Conservation (phyloP, 768 basidiomycete genomes). For the Tulasnella sp. region DNA sequence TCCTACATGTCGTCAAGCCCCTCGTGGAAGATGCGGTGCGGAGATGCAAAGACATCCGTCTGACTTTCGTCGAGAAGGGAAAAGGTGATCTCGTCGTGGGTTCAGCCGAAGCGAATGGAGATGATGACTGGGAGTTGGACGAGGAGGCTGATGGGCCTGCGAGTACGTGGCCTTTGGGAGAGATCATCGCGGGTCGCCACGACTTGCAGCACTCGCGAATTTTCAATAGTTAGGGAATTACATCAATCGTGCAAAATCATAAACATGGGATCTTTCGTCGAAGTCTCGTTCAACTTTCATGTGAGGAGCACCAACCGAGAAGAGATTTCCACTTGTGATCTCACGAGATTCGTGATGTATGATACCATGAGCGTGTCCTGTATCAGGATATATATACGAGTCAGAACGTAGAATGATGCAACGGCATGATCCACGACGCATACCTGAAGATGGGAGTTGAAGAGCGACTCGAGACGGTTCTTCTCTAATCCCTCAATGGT, state of each 20-base stretch:
- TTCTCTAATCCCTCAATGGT: slow-evolving; percentile 54
- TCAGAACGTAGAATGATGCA: neutral
- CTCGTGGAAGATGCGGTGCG: slow-evolving; percentile 47
- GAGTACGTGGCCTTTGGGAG: slow-evolving; percentile 93
- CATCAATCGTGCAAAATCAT: neutral
- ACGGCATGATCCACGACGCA: too few relatives aligned
- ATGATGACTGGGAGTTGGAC: neutral
- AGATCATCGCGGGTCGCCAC: slow-evolving; percentile 80
- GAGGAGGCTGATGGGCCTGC: slow-evolving; percentile 46
- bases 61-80: neutral
- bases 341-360: slow-evolving; percentile 86
- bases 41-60: slow-evolving; percentile 39
- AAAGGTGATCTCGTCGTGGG: neutral
- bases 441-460: slow-evolving; percentile 69
- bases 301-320: slow-evolving; percentile 68
- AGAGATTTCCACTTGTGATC: slow-evolving; percentile 87
- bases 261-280: too few relatives aligned
- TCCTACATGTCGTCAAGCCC: slow-evolving; percentile 59
- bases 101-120: neutral
- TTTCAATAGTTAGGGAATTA: slow-evolving; percentile 55
- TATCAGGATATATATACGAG: neutral
- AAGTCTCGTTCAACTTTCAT: too few relatives aligned
- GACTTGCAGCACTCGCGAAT: slow-evolving; percentile 93
- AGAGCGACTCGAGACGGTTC: slow-evolving; percentile 39
- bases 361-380: slow-evolving; percentile 91